Base-by-base conservation (phyloP, 2,329 filamentous ascomycete genomes). In the Thelonectria discophora region DNA sequence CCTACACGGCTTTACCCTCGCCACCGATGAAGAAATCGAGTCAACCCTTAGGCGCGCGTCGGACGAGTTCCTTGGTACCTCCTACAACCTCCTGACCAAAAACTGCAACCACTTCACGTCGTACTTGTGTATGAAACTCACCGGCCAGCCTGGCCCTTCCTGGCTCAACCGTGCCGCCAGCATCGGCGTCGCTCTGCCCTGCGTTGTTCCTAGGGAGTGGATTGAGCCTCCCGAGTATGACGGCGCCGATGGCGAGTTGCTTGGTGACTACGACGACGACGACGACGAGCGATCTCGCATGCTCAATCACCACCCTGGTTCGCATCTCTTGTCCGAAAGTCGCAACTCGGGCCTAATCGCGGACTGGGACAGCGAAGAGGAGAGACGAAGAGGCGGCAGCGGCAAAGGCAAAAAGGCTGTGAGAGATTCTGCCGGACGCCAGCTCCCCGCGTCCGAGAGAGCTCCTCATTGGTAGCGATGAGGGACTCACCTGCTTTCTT, bases 61-160 rank as follows among this genome's bases (percentile, higher is more conserved):
- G 1, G 84, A 90, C 43, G 84, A 89, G 67, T 96, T 95, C 70
- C 83, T 88, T 58, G 92, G 92, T 21, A 88, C 88, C 0, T 85
- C 85, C 13, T 95, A 96, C 77, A 94, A 95, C 72, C 84, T 96
- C 13, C 82, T 96, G 46, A 93, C 89, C 18, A 88, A 88, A 69
- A 96, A 96, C 76, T 96, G 92, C 83, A 96, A 96, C 75, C 92
- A 96, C 75, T 96, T 96, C 75, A 94, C 92, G 2, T 88, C 87
- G 18, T 87, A 90, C 70, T 83, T 96, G 17, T 93, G 90, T 76
- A 82, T 89, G 74, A 86, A 86, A 67, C 82, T 96, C 56, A 94
- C 91, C 2, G 87, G 88, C 6, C 84, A 86, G 47, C 80, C 87
- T 1, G 90, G 90, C 0, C 92, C 92, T 0, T 78, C 77, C 17